Evolutionary conservation across 2,329 filamentous ascomycete species (phyloP), one percentile per base, ranked within the genome.

Genomic region (Stemphylium beticola): DNA sequence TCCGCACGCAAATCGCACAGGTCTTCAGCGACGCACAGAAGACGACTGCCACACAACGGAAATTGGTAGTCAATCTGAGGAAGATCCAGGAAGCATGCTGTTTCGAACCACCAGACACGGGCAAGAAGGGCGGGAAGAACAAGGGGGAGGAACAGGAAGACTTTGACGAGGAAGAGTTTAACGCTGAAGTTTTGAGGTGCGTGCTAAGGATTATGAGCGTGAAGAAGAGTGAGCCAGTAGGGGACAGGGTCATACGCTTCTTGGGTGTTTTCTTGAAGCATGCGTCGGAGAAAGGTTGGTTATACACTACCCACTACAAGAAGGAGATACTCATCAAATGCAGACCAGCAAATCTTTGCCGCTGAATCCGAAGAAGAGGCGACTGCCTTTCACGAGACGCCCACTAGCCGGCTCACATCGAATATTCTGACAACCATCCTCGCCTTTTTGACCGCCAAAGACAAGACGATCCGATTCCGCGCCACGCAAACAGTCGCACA

Each of bases 391-490:
- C 86, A 87, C 3, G 91, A 96, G 69, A 96, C 92, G 0, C 92
- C 93, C 0, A 95, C 86, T 61, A 90, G 88, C 20, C 87, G 93
- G 44, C 84, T 98, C 20, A 91, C 87, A 0, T 86, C 87, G 2
- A 83, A 87, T 26, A 82, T 98, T 32, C 85, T 98, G 68, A 85
- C 86, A 48, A 83, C 87, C 6, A 77, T 95, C 17, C 80, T 96
- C 3, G 89, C 90, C 4, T 79, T 96, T n/a, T 81, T 96, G 56
- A 84, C 83, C 9, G 86, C 90, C 38, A 98, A 96, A 77, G 95
- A 99, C 77, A 98, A 97, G 76, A 89, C 89, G 55, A 89, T 98
- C 41, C 86, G 95, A 54, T 99, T 92, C 76, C 85, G 95, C 54
- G 87, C 92, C 4, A 96, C 93, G 0, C 95, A 99, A 73, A 85